A percentile compares a stretch with the other conserved stretches of the same genome.
Evolutionary conservation across 1,284 basidiomycete genomes (phyloP).

Genomic region (Melampsora abietis-canadensis): DNA sequence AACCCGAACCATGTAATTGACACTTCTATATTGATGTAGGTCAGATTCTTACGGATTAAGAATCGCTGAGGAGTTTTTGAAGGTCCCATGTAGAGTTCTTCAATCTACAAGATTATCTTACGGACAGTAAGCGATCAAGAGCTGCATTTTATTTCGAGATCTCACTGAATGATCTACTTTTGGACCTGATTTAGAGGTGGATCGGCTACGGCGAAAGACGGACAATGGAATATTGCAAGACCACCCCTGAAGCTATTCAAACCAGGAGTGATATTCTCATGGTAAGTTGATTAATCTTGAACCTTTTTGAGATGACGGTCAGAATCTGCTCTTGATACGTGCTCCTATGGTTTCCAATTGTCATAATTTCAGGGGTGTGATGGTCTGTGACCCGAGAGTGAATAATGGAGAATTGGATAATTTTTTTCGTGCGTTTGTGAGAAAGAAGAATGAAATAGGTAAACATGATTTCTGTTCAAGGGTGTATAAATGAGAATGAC

Average conservation of each 20-base stretch:
- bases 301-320: not conserved
- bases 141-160: too few relatives aligned
- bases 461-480: not conserved
- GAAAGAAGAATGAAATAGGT: constrained; percentile 19
- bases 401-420: not conserved
- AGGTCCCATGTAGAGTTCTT: not conserved
- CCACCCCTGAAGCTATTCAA: not conserved
- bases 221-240: constrained; percentile 37
- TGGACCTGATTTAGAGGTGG: not conserved
- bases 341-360: not conserved
- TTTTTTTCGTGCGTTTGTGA: constrained; percentile 7
- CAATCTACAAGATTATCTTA: constrained; percentile 16
- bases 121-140: not conserved
- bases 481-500: not conserved
- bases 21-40: not conserved
- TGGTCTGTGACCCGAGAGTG: constrained; percentile 7
- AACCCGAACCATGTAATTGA: not conserved
- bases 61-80: too few relatives aligned
- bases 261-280: constrained; percentile 12
- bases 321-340: not conserved
- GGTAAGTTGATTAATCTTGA: not conserved
- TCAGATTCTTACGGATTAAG: too few relatives aligned
- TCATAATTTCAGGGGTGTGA: constrained; percentile 12
- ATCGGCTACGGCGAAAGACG: not conserved
- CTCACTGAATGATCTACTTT: not conserved